A percentile compares a stretch with the other conserved stretches of the same genome.
Conservation (phyloP, 139 green algal genomes). For the Coccomyxa sp. region DNA sequence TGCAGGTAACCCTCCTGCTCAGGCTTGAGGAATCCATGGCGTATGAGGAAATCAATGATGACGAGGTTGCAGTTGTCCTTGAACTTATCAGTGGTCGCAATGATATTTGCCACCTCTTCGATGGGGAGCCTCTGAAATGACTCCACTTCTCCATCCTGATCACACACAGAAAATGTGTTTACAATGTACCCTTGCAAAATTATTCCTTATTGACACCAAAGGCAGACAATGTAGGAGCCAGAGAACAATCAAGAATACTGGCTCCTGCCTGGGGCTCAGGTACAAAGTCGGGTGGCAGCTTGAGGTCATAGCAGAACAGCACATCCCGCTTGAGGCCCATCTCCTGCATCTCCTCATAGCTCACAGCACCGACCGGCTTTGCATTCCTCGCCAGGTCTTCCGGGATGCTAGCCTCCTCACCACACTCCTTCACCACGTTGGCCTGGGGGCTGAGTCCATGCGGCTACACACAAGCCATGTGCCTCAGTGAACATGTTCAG, state of each 20-base stretch:
- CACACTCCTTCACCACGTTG: constrained; percentile 93
- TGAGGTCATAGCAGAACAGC: constrained; percentile 87
- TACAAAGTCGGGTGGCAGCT: constrained; percentile 81
- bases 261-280: constrained; percentile 48
- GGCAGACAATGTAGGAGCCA: too few species aligned
- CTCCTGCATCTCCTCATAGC: constrained; percentile 25
- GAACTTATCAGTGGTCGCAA: constrained; percentile 67
- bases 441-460: constrained; percentile 60
- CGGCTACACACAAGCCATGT: constrained; percentile 47
- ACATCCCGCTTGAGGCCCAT: constrained; percentile 84
- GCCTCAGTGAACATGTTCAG: not conserved
- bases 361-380: constrained; percentile 42
- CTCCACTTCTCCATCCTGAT: constrained; percentile 72
- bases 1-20: constrained; percentile 63
- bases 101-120: constrained; percentile 49
- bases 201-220: too few species aligned
- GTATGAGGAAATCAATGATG: constrained; percentile 85
- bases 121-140: constrained; percentile 72
- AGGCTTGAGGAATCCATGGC: constrained; percentile 53
- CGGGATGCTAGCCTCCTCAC: constrained; percentile 89
- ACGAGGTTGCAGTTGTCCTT: constrained; percentile 95
- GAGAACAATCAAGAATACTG: not conserved
- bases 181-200: not conserved
- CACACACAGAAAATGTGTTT: constrained; percentile 8
- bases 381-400: constrained; percentile 50